Conservation (phyloP, 1,284 basidiomycete species). For the Malassezia restricta region DNA sequence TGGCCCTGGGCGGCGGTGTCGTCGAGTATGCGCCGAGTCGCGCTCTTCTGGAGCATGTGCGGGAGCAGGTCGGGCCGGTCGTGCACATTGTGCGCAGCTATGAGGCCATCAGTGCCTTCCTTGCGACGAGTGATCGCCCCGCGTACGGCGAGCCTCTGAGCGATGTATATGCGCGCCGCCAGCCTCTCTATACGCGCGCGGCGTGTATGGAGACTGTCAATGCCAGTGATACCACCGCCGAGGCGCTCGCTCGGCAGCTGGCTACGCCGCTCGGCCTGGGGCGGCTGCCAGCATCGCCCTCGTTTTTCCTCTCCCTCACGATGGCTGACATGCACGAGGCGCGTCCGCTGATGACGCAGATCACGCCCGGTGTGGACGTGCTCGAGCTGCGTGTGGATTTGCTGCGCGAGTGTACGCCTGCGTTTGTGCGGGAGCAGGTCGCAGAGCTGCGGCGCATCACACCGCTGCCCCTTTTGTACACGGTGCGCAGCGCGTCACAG, state of each 20-base stretch:
- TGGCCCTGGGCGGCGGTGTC: constrained; percentile 84
- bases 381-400: constrained; percentile 88
- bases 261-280: not conserved
- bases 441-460: constrained; percentile 66
- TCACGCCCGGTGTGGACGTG: constrained; percentile 77
- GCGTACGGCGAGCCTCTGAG: constrained; percentile 59
- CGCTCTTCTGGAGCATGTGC: constrained; percentile 60
- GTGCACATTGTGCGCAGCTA: constrained; percentile 62
- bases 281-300: constrained; percentile 36
- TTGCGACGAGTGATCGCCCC: constrained; percentile 70
- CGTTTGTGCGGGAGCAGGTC: constrained; percentile 72
- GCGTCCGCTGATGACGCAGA: constrained; percentile 58
- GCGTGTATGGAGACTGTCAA: constrained; percentile 56
- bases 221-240: not conserved
- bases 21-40: constrained; percentile 62
- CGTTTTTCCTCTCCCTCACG: constrained; percentile 83
- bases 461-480: constrained; percentile 77
- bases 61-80: constrained; percentile 54
- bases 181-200: constrained; percentile 78
- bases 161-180: constrained; percentile 69
- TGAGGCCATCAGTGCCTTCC: constrained; percentile 63
- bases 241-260: constrained; percentile 5
- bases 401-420: constrained; percentile 57
- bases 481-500: constrained; percentile 73
- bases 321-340: constrained; percentile 72